phyloP scores from a whole-genome alignment of 2,329 filamentous ascomycete species.

The Microascus cirrosus region DNA sequence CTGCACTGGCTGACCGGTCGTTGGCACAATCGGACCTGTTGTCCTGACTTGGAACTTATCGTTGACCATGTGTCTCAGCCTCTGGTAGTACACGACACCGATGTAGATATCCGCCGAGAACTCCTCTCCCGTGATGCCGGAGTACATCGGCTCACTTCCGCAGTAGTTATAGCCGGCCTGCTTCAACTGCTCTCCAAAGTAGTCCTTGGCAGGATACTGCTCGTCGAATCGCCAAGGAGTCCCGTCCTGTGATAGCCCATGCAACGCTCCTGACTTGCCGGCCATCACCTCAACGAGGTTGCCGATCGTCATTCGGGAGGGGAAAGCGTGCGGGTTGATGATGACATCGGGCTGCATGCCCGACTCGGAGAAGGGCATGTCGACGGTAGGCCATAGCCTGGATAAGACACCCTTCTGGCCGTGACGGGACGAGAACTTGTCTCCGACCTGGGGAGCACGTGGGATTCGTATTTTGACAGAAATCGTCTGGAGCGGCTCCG shows the following conservation, averaged over 20 bases:
- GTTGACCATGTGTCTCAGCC: constrained; percentile 98
- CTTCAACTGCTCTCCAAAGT: constrained; percentile 90
- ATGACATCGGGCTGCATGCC: constrained; percentile 97
- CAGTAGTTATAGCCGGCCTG: constrained; percentile 97
- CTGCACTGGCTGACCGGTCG: constrained; percentile 95
- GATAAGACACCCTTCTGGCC: constrained; percentile 96
- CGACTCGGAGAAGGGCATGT: constrained; percentile 95
- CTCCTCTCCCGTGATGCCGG: constrained; percentile 89
- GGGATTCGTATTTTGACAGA: constrained; percentile 91
- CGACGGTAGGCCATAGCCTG: constrained; percentile 85
- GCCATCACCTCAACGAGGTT: constrained; percentile 98
- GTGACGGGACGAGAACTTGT: constrained; percentile 98
- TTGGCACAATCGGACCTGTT: constrained; percentile 79
- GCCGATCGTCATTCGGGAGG: constrained; percentile 98
- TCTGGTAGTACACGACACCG: constrained; percentile 95
- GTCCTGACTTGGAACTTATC: constrained; percentile 98
- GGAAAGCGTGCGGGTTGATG: constrained; percentile 99
- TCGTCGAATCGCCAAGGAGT: constrained; percentile 95
- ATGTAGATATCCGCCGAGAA: constrained; percentile 93
- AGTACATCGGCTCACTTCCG: constrained; percentile 98
- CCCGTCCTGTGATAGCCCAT: constrained; percentile 90
- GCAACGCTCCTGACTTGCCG: constrained; percentile 86
- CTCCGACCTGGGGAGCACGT: constrained; percentile 83
- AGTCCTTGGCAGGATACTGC: constrained; percentile 81
- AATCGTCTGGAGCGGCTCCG: constrained; percentile 74